Conservation (phyloP, 352 stramenopile genomes). For the Phytophthora lateralis region DNA sequence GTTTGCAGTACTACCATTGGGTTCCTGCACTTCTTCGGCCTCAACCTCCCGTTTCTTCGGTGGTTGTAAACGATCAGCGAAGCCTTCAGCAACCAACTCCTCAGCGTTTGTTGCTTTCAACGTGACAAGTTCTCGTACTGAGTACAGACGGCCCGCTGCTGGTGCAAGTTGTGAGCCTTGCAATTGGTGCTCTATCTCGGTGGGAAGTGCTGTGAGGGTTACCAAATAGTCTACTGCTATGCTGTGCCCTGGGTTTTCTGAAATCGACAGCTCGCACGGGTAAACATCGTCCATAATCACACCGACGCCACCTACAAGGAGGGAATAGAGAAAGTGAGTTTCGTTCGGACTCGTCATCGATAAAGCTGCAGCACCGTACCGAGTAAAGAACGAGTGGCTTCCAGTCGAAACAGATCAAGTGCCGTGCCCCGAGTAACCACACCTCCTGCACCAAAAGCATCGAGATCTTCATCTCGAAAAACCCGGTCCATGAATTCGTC, state of each 20-base stretch:
- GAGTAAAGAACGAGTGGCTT: constrained; percentile 44
- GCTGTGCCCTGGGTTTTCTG: constrained; percentile 15
- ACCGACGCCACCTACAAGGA: constrained; percentile 50
- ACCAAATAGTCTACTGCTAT: constrained; percentile 61
- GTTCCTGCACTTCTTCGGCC: constrained; percentile 5
- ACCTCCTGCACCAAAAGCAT: constrained; percentile 39
- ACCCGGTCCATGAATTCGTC: constrained; percentile 30
- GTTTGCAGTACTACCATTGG: background rate
- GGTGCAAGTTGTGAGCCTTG: constrained; percentile 44
- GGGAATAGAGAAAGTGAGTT: constrained; percentile 12
- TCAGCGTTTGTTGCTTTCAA: constrained; percentile 33
- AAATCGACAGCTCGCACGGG: constrained; percentile 42
- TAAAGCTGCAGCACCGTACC: constrained; percentile 18
- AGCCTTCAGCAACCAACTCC: constrained; percentile 25
- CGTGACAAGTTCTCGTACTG: constrained; percentile 53
- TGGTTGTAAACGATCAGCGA: constrained; percentile 31
- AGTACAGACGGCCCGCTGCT: constrained; percentile 52
- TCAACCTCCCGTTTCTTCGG: constrained; percentile 11
- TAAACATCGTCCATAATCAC: constrained; percentile 73
- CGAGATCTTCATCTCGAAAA: constrained; percentile 47
- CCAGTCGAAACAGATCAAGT: constrained; percentile 45
- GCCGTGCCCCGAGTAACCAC: constrained; percentile 33
- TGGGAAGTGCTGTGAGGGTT: constrained; percentile 44
- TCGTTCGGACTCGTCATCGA: background rate
- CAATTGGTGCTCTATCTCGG: constrained; percentile 43